phyloP scores from a whole-genome alignment of 1,284 basidiomycete genomes.

The Exobasidium cylindrosporum region DNA sequence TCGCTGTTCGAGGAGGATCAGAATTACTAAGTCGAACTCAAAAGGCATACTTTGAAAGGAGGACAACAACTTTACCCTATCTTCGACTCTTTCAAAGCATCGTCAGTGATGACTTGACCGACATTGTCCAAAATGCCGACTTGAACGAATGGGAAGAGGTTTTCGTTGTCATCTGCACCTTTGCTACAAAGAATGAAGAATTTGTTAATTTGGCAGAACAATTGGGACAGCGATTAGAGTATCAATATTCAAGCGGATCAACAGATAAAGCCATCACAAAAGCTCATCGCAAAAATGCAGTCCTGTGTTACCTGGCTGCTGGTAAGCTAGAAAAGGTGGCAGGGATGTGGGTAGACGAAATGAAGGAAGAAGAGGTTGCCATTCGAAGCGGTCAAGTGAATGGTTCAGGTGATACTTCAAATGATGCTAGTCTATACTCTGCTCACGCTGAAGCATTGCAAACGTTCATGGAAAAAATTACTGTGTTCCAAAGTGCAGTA shows the following conservation, averaged over 20 bases:
- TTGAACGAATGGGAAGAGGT: conserved; percentile 93
- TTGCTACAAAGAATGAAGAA: conserved; percentile 74
- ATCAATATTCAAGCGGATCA: conserved; percentile 62
- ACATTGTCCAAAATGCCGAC: conserved; percentile 94
- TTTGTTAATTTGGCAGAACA: conserved; percentile 84
- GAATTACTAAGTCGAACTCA: conserved; percentile 87
- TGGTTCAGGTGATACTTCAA: conserved; percentile 21
- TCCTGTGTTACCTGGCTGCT: conserved; percentile 80
- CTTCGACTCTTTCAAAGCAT: conserved; percentile 93
- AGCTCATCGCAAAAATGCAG: conserved; percentile 80
- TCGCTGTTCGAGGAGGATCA: conserved; percentile 84
- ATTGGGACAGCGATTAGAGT: conserved; percentile 84
- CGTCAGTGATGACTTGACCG: conserved; percentile 83
- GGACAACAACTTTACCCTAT: conserved; percentile 75
- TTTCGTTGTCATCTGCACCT: conserved; percentile 94
- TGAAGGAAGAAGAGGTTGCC: conserved; percentile 74
- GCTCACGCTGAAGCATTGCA: conserved; percentile 85
- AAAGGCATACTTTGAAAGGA: conserved; percentile 85
- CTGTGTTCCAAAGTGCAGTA: conserved; percentile 85
- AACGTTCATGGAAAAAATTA: conserved; percentile 93
- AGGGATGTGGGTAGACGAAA: conserved; percentile 87
- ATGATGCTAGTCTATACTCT: conserved; percentile 62
- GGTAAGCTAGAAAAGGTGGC: conserved; percentile 83
- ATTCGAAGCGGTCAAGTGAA: conserved; percentile 23
- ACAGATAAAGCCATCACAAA: conserved; percentile 55